These are phyloP conservation scores for Sideroxylon spinosum DNA, from an alignment of 179 eudicot genomes.

Conservation along the genomic window DNA sequence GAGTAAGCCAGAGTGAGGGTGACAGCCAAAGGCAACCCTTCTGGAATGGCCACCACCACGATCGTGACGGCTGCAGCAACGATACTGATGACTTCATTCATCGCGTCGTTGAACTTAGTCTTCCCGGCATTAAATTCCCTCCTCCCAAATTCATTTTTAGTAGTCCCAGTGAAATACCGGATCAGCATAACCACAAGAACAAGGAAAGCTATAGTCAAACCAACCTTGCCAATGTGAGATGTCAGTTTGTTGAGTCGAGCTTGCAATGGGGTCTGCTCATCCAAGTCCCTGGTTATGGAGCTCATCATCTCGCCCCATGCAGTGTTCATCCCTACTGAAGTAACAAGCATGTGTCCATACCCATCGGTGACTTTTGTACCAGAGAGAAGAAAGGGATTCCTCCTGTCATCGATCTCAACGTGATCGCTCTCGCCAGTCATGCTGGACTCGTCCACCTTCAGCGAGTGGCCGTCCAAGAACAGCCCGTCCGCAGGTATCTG, in stretches of 20 bases:
- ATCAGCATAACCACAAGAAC: not conserved
- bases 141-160: not conserved
- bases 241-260: not conserved
- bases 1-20: constrained; percentile 14
- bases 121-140: not conserved
- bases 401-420: constrained; percentile 27
- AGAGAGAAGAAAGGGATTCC: constrained; percentile 40
- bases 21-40: constrained; percentile 8
- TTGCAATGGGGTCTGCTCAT: constrained; percentile 4
- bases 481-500: constrained; percentile 45
- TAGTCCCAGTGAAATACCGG: not conserved
- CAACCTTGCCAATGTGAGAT: not conserved
- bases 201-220: not conserved
- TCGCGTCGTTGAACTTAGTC: not conserved
- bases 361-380: constrained; percentile 36
- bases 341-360: not conserved
- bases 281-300: not conserved
- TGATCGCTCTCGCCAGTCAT: constrained; percentile 48
- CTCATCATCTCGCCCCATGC: constrained; percentile 9
- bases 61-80: not conserved
- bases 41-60: constrained; percentile 6
- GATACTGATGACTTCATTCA: not conserved
- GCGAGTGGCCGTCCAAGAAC: constrained; percentile 35
- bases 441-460: constrained; percentile 47
- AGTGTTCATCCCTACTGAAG: not conserved